These are phyloP conservation scores for Nitzschia putrida DNA, from an alignment of 108 stramenopile genomes.

Conservation along the genomic window DNA sequence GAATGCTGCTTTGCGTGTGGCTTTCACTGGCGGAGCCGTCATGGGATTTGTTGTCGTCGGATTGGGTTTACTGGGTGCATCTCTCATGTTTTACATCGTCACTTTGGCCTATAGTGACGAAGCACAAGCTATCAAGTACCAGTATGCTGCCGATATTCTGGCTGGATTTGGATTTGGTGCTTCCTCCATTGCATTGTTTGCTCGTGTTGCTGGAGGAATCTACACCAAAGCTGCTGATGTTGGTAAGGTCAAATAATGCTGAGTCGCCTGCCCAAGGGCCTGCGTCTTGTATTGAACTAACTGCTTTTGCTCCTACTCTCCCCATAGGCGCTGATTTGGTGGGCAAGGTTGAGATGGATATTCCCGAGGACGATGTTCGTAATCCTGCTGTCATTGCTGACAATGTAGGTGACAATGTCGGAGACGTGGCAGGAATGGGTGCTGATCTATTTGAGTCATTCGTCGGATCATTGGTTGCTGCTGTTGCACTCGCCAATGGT, in stretches of 20 bases:
- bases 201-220: conserved; percentile 96
- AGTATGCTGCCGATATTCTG: conserved; percentile 56
- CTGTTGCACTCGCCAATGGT: conserved; percentile 77
- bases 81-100: conserved; percentile 61
- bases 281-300: background rate
- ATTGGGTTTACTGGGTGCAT: conserved; percentile 57
- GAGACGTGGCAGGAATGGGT: conserved; percentile 95
- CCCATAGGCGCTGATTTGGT: conserved; percentile 82
- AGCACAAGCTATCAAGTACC: conserved; percentile 3
- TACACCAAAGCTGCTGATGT: conserved; percentile 98
- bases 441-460: conserved; percentile 95
- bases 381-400: conserved; percentile 99
- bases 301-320: background rate
- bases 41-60: conserved; percentile 66
- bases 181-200: conserved; percentile 95
- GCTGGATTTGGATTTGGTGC: conserved; percentile 96
- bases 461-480: conserved; percentile 90
- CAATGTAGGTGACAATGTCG: conserved; percentile 98
- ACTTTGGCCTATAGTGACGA: conserved; percentile 49
- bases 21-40: conserved; percentile 80
- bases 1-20: conserved; percentile 76
- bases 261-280: too few species aligned
- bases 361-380: conserved; percentile 96
- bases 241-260: conserved; percentile 38
- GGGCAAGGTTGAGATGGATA: conserved; percentile 94